Evolutionary conservation across 305 asterid genomes (phyloP).

Genomic region (Fraxinus angustifolia): DNA sequence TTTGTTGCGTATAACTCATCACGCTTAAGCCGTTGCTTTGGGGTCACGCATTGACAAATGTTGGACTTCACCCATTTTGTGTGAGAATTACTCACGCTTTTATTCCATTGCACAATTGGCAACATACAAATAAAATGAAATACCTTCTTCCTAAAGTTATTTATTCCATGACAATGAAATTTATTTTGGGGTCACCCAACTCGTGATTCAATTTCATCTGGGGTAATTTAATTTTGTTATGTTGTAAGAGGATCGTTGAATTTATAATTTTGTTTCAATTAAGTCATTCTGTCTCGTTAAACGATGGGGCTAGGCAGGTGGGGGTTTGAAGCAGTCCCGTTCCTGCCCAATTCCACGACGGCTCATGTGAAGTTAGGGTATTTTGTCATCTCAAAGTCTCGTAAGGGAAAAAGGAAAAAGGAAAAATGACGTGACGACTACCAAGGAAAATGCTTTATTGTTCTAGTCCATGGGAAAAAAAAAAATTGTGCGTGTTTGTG

Average conservation of each 20-base stretch:
- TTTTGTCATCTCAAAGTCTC: neutral
- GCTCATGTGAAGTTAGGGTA: neutral
- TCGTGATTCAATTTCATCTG: neutral
- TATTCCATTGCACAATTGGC: neutral
- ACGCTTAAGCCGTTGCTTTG: conserved; percentile 25
- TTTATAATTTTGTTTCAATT: neutral
- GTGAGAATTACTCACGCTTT: neutral
- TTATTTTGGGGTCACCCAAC: neutral
- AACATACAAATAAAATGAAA: neutral
- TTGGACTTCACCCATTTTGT: neutral
- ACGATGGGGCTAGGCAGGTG: neutral
- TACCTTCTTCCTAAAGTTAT: neutral
- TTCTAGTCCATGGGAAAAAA: neutral
- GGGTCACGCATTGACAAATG: conserved; percentile 33
- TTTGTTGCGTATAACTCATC: conserved; percentile 13
- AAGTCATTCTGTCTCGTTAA: neutral
- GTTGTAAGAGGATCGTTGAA: neutral
- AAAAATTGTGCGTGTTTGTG: too few relatives aligned
- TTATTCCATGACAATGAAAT: neutral
- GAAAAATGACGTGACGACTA: too few relatives aligned
- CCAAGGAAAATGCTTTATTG: neutral
- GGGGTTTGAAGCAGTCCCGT: neutral
- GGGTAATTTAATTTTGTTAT: neutral
- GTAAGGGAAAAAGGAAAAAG: too few relatives aligned
- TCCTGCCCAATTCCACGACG: neutral